Conservation (phyloP, 768 basidiomycete species). For the Sarcodon aspratus region DNA sequence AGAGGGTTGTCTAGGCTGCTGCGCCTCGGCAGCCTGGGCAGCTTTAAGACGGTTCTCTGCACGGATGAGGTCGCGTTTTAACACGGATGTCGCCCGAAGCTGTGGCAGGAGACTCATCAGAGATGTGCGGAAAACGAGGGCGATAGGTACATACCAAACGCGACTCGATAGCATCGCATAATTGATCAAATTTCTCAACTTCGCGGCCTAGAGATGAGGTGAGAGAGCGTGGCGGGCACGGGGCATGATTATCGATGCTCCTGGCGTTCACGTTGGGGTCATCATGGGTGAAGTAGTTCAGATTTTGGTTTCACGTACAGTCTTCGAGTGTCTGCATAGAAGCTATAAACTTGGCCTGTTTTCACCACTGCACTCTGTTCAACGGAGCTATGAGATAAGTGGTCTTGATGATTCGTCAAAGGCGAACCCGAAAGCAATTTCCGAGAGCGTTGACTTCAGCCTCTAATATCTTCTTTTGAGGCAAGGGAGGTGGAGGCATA, state of each 20-base stretch:
- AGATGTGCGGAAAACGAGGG: neutral
- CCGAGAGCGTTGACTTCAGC: conserved; percentile 53
- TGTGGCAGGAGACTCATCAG: conserved; percentile 15
- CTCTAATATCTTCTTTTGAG: conserved; percentile 34
- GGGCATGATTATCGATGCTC: conserved; percentile 43
- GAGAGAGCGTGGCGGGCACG: conserved; percentile 53
- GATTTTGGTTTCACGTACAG: conserved; percentile 33
- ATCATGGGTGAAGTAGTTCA: neutral
- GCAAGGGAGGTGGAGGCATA: conserved; percentile 42
- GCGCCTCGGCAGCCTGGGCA: neutral
- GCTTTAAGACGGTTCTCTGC: conserved; percentile 41
- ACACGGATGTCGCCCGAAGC: conserved; percentile 60
- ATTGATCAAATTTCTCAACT: conserved; percentile 68
- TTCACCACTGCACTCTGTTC: conserved; percentile 51
- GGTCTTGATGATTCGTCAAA: neutral
- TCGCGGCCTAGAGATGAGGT: conserved; percentile 59
- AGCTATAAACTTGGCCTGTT: conserved; percentile 60
- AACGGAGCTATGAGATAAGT: neutral
- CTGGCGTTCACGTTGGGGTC: conserved; percentile 20
- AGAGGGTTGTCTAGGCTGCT: neutral
- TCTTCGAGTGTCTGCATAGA: conserved; percentile 52
- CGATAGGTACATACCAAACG: conserved; percentile 40
- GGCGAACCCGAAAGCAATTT: conserved; percentile 43
- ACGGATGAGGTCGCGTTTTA: conserved; percentile 57
- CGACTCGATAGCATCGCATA: conserved; percentile 70